These are phyloP conservation scores for Tricholoma hemisulphureum DNA, from an alignment of 768 basidiomycete genomes.

Conservation along the genomic window DNA sequence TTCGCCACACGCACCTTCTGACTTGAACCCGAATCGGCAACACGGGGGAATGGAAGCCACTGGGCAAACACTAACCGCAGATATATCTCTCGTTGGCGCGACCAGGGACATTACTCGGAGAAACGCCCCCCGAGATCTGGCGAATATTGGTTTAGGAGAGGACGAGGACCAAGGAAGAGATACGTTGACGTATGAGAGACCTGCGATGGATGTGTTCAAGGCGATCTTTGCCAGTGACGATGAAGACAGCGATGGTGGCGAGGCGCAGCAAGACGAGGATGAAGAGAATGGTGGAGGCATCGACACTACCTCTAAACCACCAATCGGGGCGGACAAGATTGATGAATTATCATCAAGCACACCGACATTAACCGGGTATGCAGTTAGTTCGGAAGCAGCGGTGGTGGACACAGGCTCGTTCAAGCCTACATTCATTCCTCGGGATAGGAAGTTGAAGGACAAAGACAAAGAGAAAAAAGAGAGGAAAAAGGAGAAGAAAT, in stretches of 20 bases:
- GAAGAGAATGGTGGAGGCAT: conserved; percentile 16
- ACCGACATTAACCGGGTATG: conserved; percentile 3
- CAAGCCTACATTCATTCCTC: conserved; percentile 84
- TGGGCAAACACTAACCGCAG: conserved; percentile 1
- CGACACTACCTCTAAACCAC: not conserved
- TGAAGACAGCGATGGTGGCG: conserved; percentile 79
- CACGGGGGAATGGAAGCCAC: conserved; percentile 3
- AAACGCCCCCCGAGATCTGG: conserved; percentile 54
- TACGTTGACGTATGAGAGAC: conserved; percentile 84
- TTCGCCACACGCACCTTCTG: conserved; percentile 17
- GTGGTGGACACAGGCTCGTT: conserved; percentile 66
- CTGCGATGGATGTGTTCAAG: conserved; percentile 92
- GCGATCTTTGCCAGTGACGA: conserved; percentile 97
- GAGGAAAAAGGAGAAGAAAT: conserved; percentile 44
- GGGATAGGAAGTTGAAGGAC: conserved; percentile 43
- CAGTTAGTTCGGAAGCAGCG: conserved; percentile 6
- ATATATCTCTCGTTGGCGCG: conserved; percentile 13
- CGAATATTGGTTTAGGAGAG: conserved; percentile 87
- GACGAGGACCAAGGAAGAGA: conserved; percentile 88
- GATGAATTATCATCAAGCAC: not conserved
- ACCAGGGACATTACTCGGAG: conserved; percentile 12
- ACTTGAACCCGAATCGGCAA: conserved; percentile 19
- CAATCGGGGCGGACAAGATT: not conserved
- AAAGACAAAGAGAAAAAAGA: conserved; percentile 44
- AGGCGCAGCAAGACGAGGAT: conserved; percentile 30